A percentile compares a stretch with the other conserved stretches of the same genome.
phyloP scores from a whole-genome alignment of 1,284 basidiomycete genomes.

The Moesziomyces globuligerus region DNA sequence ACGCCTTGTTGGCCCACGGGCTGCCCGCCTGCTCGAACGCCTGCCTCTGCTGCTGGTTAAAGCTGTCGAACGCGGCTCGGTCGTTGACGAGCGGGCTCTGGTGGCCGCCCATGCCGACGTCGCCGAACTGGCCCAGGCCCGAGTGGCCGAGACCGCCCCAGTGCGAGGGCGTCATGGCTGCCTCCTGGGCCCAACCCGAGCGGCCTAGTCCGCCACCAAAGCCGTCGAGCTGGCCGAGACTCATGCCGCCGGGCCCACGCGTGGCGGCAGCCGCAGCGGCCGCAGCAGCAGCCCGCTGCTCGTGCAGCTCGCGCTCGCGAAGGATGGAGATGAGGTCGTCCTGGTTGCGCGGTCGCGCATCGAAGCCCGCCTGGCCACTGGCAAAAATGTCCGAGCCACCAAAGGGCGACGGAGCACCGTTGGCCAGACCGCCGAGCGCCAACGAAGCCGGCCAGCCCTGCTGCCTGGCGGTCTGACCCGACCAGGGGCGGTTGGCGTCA shows the following conservation, averaged over 20 bases:
- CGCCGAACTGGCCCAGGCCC: slow-evolving; percentile 38
- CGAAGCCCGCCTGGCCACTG: slow-evolving; percentile 18
- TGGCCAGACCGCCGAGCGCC: slow-evolving; percentile 27
- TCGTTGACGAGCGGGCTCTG: slow-evolving; percentile 37
- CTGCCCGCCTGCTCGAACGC: slow-evolving; percentile 30
- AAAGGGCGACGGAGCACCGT: slow-evolving; percentile 32
- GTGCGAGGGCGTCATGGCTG: slow-evolving; percentile 30
- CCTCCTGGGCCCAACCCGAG: slow-evolving; percentile 33
- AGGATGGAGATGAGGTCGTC: slow-evolving; percentile 50
- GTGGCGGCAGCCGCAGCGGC: slow-evolving; percentile 41
- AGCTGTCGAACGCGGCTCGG: slow-evolving; percentile 34
- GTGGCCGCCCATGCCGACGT: slow-evolving; percentile 32
- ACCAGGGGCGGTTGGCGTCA: slow-evolving; percentile 20
- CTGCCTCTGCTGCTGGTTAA: slow-evolving; percentile 23
- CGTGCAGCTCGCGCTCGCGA: slow-evolving; percentile 53
- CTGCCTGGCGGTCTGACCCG: slow-evolving; percentile 16
- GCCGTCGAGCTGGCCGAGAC: slow-evolving; percentile 35
- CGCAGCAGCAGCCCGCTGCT: slow-evolving; percentile 43
- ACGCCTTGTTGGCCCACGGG: slow-evolving; percentile 40
- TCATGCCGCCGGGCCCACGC: slow-evolving; percentile 33
- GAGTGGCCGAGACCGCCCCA: slow-evolving; percentile 39
- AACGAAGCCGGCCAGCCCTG: slow-evolving; percentile 41
- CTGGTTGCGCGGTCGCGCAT: slow-evolving; percentile 37
- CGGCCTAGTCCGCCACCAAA: slow-evolving; percentile 33
- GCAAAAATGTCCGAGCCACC: slow-evolving; percentile 28